Evolutionary conservation across 2,329 filamentous ascomycete genomes (phyloP).

Genomic region (Aspergillus tubingensis): DNA sequence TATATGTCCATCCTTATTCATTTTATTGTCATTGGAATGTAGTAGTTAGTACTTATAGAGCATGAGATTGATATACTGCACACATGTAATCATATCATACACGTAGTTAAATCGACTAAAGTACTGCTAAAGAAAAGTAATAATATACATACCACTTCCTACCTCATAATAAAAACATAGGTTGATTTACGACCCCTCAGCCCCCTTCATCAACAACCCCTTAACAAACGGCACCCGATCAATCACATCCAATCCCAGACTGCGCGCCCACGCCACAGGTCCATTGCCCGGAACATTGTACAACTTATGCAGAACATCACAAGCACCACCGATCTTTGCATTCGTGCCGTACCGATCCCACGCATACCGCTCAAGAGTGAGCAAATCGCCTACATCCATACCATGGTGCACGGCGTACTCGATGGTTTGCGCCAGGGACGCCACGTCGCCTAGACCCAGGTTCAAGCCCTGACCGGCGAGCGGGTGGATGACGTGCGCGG

Average conservation of each 20-base stretch:
- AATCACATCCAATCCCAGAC: slow-evolving; percentile 73
- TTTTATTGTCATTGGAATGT: too few species aligned
- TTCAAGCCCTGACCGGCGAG: slow-evolving; percentile 94
- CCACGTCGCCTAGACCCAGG: slow-evolving; percentile 85
- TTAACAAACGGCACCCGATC: slow-evolving; percentile 76
- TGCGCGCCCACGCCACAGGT: slow-evolving; percentile 77
- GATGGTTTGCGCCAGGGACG: slow-evolving; percentile 73
- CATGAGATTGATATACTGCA: too few species aligned
- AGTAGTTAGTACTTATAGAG: too few species aligned
- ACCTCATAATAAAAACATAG: too few species aligned
- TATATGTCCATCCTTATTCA: too few species aligned
- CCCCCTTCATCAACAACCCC: slow-evolving; percentile 77
- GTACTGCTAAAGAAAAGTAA: too few species aligned
- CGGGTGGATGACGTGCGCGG: slow-evolving; percentile 92
- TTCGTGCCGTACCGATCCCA: slow-evolving; percentile 81
- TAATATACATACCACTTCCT: too few species aligned
- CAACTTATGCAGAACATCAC: slow-evolving; percentile 87
- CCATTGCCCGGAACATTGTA: slow-evolving; percentile 75
- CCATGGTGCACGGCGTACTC: slow-evolving; percentile 77
- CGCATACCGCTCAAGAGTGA: slow-evolving; percentile 80
- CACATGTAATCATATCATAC: too few species aligned
- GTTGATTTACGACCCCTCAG: slow-evolving; percentile 38
- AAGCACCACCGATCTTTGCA: slow-evolving; percentile 73
- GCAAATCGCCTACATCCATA: slow-evolving; percentile 77
- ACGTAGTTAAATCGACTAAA: too few species aligned